phyloP scores from a whole-genome alignment of 305 asterid genomes.

The Ajuga reptans region DNA sequence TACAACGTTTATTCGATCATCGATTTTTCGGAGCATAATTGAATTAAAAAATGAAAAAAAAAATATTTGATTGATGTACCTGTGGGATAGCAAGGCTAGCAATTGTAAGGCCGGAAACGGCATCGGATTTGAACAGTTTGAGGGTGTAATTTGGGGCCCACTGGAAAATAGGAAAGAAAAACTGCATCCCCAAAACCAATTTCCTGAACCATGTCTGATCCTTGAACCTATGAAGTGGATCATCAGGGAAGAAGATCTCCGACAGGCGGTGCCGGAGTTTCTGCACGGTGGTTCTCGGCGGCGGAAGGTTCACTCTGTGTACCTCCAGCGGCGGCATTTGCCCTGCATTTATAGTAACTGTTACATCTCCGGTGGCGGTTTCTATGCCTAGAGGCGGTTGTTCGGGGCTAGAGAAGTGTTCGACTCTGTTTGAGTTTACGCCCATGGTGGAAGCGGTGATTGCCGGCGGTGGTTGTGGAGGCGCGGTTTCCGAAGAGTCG shows the following conservation, averaged over 20 bases:
- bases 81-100: conserved; percentile 92
- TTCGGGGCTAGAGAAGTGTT: conserved; percentile 29
- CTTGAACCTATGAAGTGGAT: conserved; percentile 68
- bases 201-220: conserved; percentile 50
- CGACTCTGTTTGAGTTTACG: conserved; percentile 50
- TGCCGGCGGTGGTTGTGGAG: background rate
- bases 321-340: conserved; percentile 31
- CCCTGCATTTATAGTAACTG: background rate
- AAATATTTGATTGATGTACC: conserved; percentile 22
- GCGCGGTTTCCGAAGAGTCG: background rate
- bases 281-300: conserved; percentile 43
- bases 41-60: no score
- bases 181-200: conserved; percentile 38
- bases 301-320: conserved; percentile 69
- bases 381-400: conserved; percentile 21
- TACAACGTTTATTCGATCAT: no score
- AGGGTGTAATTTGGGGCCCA: conserved; percentile 67
- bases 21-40: no score
- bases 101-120: conserved; percentile 74
- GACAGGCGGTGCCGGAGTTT: conserved; percentile 57
- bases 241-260: conserved; percentile 77
- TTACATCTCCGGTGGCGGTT: background rate
- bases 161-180: conserved; percentile 48
- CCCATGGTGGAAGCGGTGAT: conserved; percentile 30
- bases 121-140: conserved; percentile 45